These are phyloP conservation scores for Samsoniella hepiali DNA, from an alignment of 2,329 filamentous ascomycete species.

Conservation along the genomic window DNA sequence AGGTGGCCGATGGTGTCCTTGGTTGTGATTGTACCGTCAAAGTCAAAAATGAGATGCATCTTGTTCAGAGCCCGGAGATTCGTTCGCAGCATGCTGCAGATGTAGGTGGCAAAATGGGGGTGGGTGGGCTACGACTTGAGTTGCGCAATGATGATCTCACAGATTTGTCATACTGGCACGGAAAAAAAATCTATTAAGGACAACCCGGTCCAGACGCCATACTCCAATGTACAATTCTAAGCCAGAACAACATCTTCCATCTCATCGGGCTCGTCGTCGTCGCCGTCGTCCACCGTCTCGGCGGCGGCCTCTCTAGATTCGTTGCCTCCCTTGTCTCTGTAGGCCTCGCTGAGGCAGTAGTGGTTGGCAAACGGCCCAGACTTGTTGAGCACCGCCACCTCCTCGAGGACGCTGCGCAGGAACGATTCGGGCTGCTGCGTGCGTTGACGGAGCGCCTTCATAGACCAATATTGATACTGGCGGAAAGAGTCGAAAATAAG, in stretches of 20 bases:
- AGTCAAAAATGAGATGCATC: slow-evolving; percentile 53
- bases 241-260: slow-evolving; percentile 68
- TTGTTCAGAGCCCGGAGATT: slow-evolving; percentile 1
- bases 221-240: slow-evolving; percentile 4
- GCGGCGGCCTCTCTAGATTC: slow-evolving; percentile 51
- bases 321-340: slow-evolving; percentile 36
- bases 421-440: slow-evolving; percentile 91
- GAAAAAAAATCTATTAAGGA: neutral
- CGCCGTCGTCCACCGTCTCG: slow-evolving; percentile 60
- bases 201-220: neutral
- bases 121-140: neutral
- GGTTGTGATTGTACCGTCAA: slow-evolving; percentile 57
- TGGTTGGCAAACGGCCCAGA: slow-evolving; percentile 80
- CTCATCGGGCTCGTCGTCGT: slow-evolving; percentile 65
- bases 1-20: slow-evolving; percentile 51
- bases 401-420: slow-evolving; percentile 77
- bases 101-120: slow-evolving; percentile 4
- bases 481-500: slow-evolving; percentile 80
- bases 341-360: slow-evolving; percentile 71
- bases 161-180: neutral
- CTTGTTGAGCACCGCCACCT: slow-evolving; percentile 79
- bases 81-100: neutral
- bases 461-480: slow-evolving; percentile 88
- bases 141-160: neutral
- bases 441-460: slow-evolving; percentile 74